Evolutionary conservation across 2,329 filamentous ascomycete species (phyloP), one percentile per base, ranked within the genome.

Genomic region (Nigrograna mackinnonii): DNA sequence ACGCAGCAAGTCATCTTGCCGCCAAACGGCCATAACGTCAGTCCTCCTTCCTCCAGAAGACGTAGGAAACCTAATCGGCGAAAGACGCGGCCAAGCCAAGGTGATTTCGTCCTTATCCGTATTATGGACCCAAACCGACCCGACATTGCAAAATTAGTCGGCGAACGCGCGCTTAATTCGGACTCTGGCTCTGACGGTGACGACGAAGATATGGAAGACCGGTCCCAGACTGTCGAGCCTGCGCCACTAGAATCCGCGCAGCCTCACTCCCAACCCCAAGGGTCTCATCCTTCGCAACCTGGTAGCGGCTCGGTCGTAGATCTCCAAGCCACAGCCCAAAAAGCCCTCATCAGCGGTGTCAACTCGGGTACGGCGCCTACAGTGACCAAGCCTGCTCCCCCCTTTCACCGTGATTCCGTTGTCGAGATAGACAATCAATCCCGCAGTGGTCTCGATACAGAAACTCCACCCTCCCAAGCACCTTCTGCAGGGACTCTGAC

Each of bases 91-190:
- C 73, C 79, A 31, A 81, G 72, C 56, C 79, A 80, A 61, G 82
- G 79, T 55, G 83, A 87, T 77, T 80, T 76, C 54, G 83, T 89
- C 50, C 76, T 92, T 66, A 77, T 92, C 49, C 70, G 73, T 43
- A 75, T 78, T 64, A 77, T 91, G 72, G 80, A 74, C 55, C 82
- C 83, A 58, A 82, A 83, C 59, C 75, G 75, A 52, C 83, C 80
- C 37, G 84, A 90, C 37, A 79, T 89, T 58, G 84, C 84, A 44
- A 71, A 70, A 51, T 62, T 70, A 58, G 85, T 82, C 43, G 79
- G 76, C 49, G 69, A 72, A 48, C 64, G 76, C 50, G 75, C 79
- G 17, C 71, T 87, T 35, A 65, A 67, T 28, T 69, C 67, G 3
- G 63, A 62, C 19, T 70, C 67, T 31, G 73, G 76, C 17, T 71